Base-by-base conservation (phyloP, 179 eudicot species). In the Gypsophila paniculata region DNA sequence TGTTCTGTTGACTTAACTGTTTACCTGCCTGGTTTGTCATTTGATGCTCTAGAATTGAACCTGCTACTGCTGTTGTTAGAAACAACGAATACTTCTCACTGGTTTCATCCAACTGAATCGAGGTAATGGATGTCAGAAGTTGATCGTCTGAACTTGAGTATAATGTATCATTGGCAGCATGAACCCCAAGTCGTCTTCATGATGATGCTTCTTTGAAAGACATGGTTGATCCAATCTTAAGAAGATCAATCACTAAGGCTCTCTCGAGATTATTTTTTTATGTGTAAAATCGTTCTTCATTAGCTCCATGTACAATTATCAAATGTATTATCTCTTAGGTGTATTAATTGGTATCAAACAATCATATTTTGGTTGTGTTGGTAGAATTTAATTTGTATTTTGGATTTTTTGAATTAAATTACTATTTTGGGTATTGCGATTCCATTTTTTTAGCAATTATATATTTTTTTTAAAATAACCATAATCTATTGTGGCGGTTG, bases 171-270 rank as follows among this genome's bases (percentile, higher is more conserved):
- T 72, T 93, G 78, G 91, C 81, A 72, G 81, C 78, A 68, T 93
- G 98, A 97, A 96, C 93, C 65, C 83, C 91, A 14, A 64, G 74
- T 32, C 86, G 82, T 69, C 96, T 93, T 72, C 97, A 93, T 72
- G 97, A 91, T 77, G 83, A 67, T 15, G 84, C 82, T 38, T 82
- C 86, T 60, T 73, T 93, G 80, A 84, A 76, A 68, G 80, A 82
- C 75, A 93, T 93, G 91, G 82, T 88, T 65, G 98, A 91, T 80
- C 88, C 88, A 34, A 71, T 79, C 72, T 75, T 93, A 14, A 78
- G 73, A 81, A 74, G 79, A 75, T 78, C 84, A 38, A 71, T 91
- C 69, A 70, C 88, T 54, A 86, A 84, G 85, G 83, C 85, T 49
- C 91, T 91, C 69, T 93, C 98, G n/a, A n/a, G n/a, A n/a, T n/a